These are phyloP conservation scores for Aspergillus tanneri DNA, from an alignment of 2,329 filamentous ascomycete species.

Conservation along the genomic window DNA sequence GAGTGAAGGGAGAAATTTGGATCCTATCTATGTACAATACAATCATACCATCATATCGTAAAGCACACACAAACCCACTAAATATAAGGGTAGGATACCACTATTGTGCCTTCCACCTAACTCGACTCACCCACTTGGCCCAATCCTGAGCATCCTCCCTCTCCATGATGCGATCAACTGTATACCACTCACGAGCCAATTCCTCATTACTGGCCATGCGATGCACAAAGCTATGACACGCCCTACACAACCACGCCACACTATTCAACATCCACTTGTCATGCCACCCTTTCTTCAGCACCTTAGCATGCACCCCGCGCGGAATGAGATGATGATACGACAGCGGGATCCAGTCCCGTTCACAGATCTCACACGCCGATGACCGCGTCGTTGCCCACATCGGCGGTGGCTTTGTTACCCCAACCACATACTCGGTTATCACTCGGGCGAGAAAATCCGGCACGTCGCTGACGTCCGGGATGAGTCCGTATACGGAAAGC, in stretches of 20 bases:
- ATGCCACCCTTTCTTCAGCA: constrained; percentile 76
- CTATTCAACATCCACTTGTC: constrained; percentile 70
- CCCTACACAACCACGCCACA: constrained; percentile 82
- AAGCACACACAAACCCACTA: neutral
- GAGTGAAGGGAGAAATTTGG: neutral
- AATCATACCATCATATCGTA: neutral
- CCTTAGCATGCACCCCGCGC: constrained; percentile 72
- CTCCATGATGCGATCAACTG: constrained; percentile 66
- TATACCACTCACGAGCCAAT: constrained; percentile 70
- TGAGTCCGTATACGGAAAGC: constrained; percentile 65
- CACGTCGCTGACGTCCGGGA: constrained; percentile 49
- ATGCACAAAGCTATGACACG: constrained; percentile 83
- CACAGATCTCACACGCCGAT: constrained; percentile 72
- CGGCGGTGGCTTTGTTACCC: constrained; percentile 62
- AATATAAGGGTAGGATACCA: neutral
- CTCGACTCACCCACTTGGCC: constrained; percentile 68
- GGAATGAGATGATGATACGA: constrained; percentile 87
- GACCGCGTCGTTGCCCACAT: constrained; percentile 59
- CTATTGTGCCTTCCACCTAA: constrained; percentile 69
- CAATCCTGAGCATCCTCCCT: constrained; percentile 71
- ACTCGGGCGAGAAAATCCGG: constrained; percentile 62
- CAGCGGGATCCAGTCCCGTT: constrained; percentile 69
- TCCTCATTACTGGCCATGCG: constrained; percentile 73
- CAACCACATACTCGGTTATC: constrained; percentile 61
- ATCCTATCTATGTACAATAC: no score